Percentiles rank a stretch among this genome's conserved stretches.
Conservation (phyloP, 192 early-diverging fungal species). For the Phycomyces nitens region DNA sequence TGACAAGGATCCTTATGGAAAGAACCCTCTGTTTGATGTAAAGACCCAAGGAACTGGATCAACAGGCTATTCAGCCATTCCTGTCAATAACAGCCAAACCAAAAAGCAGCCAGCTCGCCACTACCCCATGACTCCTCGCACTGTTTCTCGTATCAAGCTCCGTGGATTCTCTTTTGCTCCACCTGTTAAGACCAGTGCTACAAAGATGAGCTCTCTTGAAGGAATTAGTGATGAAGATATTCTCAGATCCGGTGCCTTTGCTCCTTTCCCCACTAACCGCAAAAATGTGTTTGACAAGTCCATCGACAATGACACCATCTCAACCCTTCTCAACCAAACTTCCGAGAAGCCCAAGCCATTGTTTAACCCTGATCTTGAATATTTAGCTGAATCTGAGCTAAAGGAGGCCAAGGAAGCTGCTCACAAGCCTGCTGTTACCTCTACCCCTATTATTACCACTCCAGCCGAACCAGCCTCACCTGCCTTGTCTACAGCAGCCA, state of each 20-base stretch:
- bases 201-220: conserved; percentile 35
- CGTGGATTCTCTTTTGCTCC: conserved; percentile 56
- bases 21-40: conserved; percentile 73
- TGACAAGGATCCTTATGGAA: conserved; percentile 85
- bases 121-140: conserved; percentile 71
- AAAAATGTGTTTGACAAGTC: conserved; percentile 59
- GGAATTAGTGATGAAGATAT: conserved; percentile 42
- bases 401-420: background rate
- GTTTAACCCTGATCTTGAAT: conserved; percentile 19
- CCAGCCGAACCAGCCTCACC: background rate
- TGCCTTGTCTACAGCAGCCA: conserved; percentile 7
- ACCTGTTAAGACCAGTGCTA: conserved; percentile 22
- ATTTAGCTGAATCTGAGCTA: conserved; percentile 1
- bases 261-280: conserved; percentile 69
- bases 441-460: background rate
- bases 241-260: conserved; percentile 61
- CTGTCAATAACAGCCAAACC: conserved; percentile 36
- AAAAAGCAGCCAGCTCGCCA: conserved; percentile 75
- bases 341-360: conserved; percentile 9
- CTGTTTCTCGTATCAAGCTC: conserved; percentile 65
- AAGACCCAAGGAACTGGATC: conserved; percentile 23
- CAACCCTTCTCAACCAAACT: conserved; percentile 5
- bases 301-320: conserved; percentile 25
- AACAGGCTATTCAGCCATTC: conserved; percentile 32
- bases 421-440: background rate